Conservation (phyloP, 2,329 filamentous ascomycete genomes). For the Fragosphaeria purpurea region DNA sequence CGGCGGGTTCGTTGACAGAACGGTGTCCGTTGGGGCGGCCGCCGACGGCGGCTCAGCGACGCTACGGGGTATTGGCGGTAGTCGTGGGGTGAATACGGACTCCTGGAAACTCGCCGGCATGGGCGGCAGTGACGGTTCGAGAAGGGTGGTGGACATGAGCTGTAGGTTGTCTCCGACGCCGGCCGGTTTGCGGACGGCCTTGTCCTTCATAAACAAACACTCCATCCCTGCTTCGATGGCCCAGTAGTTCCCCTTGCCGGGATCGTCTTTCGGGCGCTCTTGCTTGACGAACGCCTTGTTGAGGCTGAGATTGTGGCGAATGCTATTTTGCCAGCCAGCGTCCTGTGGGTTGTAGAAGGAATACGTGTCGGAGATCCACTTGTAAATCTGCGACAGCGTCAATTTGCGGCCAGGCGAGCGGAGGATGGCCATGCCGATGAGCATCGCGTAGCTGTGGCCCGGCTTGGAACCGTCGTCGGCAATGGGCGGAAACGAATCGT, state of each 20-base stretch:
- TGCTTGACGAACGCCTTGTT: conserved; percentile 97
- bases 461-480: conserved; percentile 85
- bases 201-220: conserved; percentile 80
- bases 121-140: conserved; percentile 39
- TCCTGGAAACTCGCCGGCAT: conserved; percentile 27
- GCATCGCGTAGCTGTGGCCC: conserved; percentile 80
- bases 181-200: conserved; percentile 52
- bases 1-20: conserved; percentile 10
- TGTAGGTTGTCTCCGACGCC: conserved; percentile 47
- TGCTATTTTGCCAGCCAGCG: conserved; percentile 97
- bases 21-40: conserved; percentile 3
- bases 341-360: conserved; percentile 78
- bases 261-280: conserved; percentile 91
- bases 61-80: conserved; percentile 23
- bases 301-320: conserved; percentile 91
- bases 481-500: conserved; percentile 70
- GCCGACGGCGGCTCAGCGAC: conserved; percentile 6
- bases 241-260: conserved; percentile 98
- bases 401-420: conserved; percentile 73
- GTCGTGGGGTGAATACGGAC: conserved; percentile 38
- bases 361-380: conserved; percentile 96
- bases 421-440: conserved; percentile 96
- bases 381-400: conserved; percentile 93
- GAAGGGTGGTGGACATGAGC: conserved; percentile 43
- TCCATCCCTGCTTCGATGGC: conserved; percentile 85